These are phyloP conservation scores for Ustilaginoidea virens DNA, from an alignment of 2,329 filamentous ascomycete species.

Conservation along the genomic window DNA sequence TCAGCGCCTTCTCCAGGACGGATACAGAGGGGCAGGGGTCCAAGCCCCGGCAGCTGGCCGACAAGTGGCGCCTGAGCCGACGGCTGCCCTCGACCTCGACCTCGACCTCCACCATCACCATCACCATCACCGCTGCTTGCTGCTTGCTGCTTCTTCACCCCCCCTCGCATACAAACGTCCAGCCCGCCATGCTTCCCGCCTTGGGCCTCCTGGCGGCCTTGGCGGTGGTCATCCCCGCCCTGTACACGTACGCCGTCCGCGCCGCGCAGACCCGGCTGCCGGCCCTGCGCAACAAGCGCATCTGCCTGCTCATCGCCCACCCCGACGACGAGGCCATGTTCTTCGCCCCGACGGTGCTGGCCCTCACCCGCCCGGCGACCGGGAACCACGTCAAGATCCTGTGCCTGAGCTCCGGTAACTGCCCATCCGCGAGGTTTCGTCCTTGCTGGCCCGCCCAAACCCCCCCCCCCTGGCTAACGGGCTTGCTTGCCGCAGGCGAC, in stretches of 20 bases:
- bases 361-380: slow-evolving; percentile 62
- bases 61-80: too few species aligned
- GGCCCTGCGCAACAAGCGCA: slow-evolving; percentile 62
- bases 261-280: slow-evolving; percentile 41
- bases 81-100: too few species aligned
- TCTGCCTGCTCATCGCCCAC: slow-evolving; percentile 87
- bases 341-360: slow-evolving; percentile 77
- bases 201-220: slow-evolving; percentile 5
- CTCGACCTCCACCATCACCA: too few species aligned
- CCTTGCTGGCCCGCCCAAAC: too few species aligned
- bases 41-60: too few species aligned
- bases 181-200: slow-evolving; percentile 3
- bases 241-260: slow-evolving; percentile 37
- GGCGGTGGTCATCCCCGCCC: slow-evolving; percentile 24
- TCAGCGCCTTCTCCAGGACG: too few species aligned
- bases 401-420: slow-evolving; percentile 68
- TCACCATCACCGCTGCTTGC: too few species aligned
- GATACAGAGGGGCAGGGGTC: too few species aligned
- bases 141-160: neutral
- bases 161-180: neutral
- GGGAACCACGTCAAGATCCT: slow-evolving; percentile 91
- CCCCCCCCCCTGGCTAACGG: too few species aligned
- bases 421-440: too few species aligned
- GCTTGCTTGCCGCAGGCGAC: slow-evolving; percentile 48
- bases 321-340: slow-evolving; percentile 99